A percentile compares a stretch with the other conserved stretches of the same genome.
Conservation (phyloP, 441 rosid species). For the Populus hybrid region DNA sequence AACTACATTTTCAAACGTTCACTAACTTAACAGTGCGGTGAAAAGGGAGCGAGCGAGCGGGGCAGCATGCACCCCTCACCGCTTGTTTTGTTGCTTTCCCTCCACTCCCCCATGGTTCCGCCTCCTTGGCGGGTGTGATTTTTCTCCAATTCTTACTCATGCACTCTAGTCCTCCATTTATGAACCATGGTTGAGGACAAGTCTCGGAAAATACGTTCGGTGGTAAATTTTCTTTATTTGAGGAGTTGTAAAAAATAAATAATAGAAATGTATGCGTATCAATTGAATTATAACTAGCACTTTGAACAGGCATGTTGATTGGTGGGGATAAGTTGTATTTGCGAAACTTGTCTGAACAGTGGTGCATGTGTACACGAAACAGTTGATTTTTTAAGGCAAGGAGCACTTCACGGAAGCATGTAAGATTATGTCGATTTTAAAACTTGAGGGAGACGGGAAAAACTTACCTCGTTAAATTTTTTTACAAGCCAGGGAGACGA, state of each 20-base stretch:
- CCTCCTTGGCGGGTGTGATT: background rate
- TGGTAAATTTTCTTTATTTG: background rate
- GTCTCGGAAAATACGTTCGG: background rate
- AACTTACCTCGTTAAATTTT: background rate
- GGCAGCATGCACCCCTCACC: background rate
- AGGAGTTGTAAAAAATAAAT: background rate
- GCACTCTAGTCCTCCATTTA: background rate
- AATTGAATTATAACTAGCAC: background rate
- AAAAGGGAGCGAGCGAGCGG: background rate
- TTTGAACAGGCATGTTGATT: background rate
- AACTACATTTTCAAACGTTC: too few species aligned
- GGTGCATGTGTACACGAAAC: background rate
- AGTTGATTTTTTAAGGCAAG: background rate
- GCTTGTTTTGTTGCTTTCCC: background rate
- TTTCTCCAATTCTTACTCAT: background rate
- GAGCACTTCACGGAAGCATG: background rate
- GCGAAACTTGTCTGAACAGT: background rate
- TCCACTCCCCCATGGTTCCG: background rate
- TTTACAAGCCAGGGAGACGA: background rate
- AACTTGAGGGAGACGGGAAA: constrained; percentile 15
- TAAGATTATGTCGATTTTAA: constrained; percentile 24
- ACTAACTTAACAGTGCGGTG: background rate
- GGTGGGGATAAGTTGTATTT: too few species aligned
- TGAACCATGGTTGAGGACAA: background rate
- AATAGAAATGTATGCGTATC: background rate